Evolutionary conservation across 805 yeast species (phyloP).

Genomic region (Kregervanrija pseudodelftensis): DNA sequence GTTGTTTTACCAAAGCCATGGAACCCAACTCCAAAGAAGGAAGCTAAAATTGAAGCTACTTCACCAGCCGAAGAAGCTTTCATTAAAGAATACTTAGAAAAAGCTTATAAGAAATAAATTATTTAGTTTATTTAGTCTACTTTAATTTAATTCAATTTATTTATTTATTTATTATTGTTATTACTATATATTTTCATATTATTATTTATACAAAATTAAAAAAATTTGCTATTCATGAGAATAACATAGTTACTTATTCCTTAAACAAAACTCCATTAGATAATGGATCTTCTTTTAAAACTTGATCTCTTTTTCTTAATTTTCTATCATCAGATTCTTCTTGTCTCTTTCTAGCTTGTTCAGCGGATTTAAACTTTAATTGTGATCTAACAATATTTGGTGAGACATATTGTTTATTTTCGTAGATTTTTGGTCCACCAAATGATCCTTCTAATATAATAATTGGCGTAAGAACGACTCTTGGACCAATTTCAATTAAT

Average conservation of each 20-base stretch:
- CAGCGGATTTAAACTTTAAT: constrained; percentile 70
- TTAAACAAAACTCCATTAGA: constrained; percentile 73
- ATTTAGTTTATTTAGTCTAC: not conserved
- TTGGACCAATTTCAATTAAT: constrained; percentile 92
- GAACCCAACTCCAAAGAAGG: constrained; percentile 49
- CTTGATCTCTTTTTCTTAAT: constrained; percentile 66
- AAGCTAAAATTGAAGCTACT: constrained; percentile 66
- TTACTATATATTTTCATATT: not conserved
- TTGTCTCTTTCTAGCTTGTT: constrained; percentile 67
- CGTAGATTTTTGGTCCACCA: constrained; percentile 96
- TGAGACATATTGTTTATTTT: constrained; percentile 92
- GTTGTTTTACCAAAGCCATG: constrained; percentile 70
- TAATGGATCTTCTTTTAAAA: constrained; percentile 74
- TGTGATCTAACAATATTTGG: constrained; percentile 95
- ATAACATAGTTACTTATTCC: constrained; percentile 12
- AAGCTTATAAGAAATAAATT: constrained; percentile 12
- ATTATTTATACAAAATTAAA: too few relatives aligned
- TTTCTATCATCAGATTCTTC: constrained; percentile 75
- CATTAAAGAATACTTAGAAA: constrained; percentile 62
- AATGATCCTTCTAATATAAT: constrained; percentile 93
- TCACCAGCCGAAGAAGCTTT: constrained; percentile 88
- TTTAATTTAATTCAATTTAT: not conserved
- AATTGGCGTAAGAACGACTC: constrained; percentile 88
- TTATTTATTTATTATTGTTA: not conserved
- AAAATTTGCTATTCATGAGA: too few relatives aligned